phyloP scores from a whole-genome alignment of 2,329 filamentous ascomycete species.

The Trichoderma polysporum region DNA sequence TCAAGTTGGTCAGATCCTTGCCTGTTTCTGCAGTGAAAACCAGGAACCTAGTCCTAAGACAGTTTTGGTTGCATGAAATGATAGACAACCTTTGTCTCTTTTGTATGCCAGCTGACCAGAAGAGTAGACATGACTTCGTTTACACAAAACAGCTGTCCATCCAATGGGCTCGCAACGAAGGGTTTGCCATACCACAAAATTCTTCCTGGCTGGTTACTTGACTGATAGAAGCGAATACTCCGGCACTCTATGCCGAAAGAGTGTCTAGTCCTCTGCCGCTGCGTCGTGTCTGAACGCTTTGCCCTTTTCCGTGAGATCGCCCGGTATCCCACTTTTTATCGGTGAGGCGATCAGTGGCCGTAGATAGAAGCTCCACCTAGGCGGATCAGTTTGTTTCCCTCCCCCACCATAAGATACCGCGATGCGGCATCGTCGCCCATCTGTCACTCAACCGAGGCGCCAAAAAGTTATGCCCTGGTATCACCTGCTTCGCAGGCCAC shows the following conservation, averaged over 20 bases:
- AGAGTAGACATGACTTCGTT: not conserved
- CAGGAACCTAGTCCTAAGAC: constrained; percentile 19
- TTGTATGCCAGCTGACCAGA: constrained; percentile 6
- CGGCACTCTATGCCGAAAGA: constrained; percentile 4
- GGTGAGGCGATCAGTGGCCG: constrained; percentile 20
- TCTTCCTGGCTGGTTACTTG: not conserved
- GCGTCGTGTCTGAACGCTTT: not conserved
- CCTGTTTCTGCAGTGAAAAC: not conserved
- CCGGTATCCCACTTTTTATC: constrained; percentile 18
- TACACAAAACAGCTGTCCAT: not conserved
- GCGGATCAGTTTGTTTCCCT: constrained; percentile 10
- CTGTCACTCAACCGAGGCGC: constrained; percentile 15
- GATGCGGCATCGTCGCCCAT: constrained; percentile 19
- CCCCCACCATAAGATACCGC: constrained; percentile 10
- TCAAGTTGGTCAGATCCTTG: constrained; percentile 4
- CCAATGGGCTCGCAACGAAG: not conserved
- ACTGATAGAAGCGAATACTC: not conserved
- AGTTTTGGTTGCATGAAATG: constrained; percentile 17
- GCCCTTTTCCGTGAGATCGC: constrained; percentile 10
- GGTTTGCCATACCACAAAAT: not conserved
- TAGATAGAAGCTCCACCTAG: constrained; percentile 10
- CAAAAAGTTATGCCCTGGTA: constrained; percentile 13
- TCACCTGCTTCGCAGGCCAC: constrained; percentile 14
- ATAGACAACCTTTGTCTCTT: constrained; percentile 3
- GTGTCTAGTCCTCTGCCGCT: not conserved